phyloP scores from a whole-genome alignment of 805 yeast genomes.

The Kuraishia cidri region DNA sequence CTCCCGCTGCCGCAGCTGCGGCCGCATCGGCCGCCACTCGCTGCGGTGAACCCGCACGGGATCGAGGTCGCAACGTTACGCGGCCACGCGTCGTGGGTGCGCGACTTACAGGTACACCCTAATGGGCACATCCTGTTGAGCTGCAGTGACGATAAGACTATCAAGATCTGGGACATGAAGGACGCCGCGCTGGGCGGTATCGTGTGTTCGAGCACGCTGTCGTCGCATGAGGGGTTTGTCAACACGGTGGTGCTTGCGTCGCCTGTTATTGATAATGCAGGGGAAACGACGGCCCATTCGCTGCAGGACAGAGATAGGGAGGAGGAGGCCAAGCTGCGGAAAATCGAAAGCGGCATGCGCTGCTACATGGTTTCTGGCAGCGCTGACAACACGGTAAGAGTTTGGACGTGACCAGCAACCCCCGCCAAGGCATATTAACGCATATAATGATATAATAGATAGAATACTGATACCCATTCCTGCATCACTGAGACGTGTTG shows the following conservation, averaged over 20 bases:
- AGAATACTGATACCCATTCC: too few species aligned
- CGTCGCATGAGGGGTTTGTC: conserved; percentile 70
- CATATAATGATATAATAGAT: too few species aligned
- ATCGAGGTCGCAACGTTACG: conserved; percentile 42
- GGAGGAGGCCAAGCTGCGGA: conserved; percentile 15
- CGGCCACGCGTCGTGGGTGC: conserved; percentile 88
- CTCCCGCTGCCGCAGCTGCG: conserved; percentile 57
- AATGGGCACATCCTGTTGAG: conserved; percentile 62
- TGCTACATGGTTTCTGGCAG: conserved; percentile 59
- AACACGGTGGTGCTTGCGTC: conserved; percentile 51
- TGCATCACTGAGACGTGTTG: conserved; percentile 1
- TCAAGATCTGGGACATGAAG: conserved; percentile 71
- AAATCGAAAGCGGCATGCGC: conserved; percentile 39
- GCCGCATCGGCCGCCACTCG: conserved; percentile 47
- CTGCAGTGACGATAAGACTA: conserved; percentile 71
- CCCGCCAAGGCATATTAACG: too few species aligned
- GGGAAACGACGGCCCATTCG: not conserved
- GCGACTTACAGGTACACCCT: conserved; percentile 63
- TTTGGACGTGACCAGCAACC: conserved; percentile 42
- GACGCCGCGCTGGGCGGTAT: conserved; percentile 16
- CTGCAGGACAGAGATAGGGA: conserved; percentile 12
- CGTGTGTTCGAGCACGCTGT: conserved; percentile 39
- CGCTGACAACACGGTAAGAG: conserved; percentile 41
- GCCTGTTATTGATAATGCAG: conserved; percentile 17
- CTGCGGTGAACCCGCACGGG: conserved; percentile 54